Percentiles rank a stretch among this genome's conserved stretches.
Conservation (phyloP, 1,139 yeast genomes). For the Scheffersomyces parashehatae region DNA sequence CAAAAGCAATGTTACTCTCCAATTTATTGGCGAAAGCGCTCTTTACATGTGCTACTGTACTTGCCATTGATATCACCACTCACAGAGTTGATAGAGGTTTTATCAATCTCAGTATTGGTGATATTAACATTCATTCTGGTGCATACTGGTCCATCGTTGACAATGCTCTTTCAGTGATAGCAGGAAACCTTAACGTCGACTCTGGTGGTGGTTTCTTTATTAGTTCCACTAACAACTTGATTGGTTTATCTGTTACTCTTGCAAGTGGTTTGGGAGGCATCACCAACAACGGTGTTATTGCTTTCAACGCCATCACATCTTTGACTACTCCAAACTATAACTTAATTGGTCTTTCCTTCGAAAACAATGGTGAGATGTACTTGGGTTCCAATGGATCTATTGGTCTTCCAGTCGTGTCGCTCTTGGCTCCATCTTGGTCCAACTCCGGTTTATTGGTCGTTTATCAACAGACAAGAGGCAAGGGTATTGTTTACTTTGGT, state of each 20-base stretch:
- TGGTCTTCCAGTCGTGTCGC: conserved; percentile 15
- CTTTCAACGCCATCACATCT: conserved; percentile 13
- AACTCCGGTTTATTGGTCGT: conserved; percentile 20
- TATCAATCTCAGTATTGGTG: conserved; percentile 21
- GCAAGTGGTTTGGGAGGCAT: conserved; percentile 8
- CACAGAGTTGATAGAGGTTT: conserved; percentile 16
- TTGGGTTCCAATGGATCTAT: conserved; percentile 4
- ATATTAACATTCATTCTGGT: conserved; percentile 26
- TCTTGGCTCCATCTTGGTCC: conserved; percentile 16
- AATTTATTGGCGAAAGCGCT: background rate
- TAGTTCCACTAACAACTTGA: conserved; percentile 8
- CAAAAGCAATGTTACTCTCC: background rate
- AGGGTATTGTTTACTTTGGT: conserved; percentile 18
- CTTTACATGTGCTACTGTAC: background rate
- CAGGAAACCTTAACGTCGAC: conserved; percentile 22
- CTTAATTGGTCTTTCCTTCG: conserved; percentile 8
- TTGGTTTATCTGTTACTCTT: conserved; percentile 9
- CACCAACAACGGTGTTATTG: conserved; percentile 12
- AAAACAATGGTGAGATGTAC: conserved; percentile 11
- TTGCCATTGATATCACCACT: conserved; percentile 4
- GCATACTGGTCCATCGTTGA: conserved; percentile 36
- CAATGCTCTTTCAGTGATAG: conserved; percentile 23
- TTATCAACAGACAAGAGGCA: conserved; percentile 11
- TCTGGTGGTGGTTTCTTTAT: conserved; percentile 29
- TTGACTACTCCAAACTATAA: conserved; percentile 11